These are phyloP conservation scores for Lachnellula hyalina DNA, from an alignment of 2,329 filamentous ascomycete species.

Conservation along the genomic window DNA sequence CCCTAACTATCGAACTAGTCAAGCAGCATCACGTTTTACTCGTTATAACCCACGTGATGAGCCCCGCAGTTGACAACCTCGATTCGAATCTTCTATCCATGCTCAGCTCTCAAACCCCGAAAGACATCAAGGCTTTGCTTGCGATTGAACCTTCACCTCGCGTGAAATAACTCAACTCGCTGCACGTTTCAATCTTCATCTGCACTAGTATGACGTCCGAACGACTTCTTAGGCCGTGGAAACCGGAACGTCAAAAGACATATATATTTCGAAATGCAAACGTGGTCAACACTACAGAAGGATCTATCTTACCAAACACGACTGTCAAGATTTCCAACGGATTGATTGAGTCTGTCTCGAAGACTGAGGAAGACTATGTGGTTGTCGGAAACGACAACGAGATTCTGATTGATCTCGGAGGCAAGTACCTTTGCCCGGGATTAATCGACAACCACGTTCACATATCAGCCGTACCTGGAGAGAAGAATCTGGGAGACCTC, in stretches of 20 bases:
- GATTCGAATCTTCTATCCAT: too few species aligned
- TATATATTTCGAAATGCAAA: slow-evolving; percentile 39
- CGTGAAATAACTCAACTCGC: too few species aligned
- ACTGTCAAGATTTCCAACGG: slow-evolving; percentile 35
- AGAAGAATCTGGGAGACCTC: slow-evolving; percentile 33
- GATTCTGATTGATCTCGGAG: slow-evolving; percentile 32
- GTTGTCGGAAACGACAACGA: background rate
- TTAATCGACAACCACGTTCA: slow-evolving; percentile 49
- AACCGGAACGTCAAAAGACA: background rate
- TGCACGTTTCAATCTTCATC: too few species aligned
- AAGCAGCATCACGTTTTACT: too few species aligned
- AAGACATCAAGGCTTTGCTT: too few species aligned
- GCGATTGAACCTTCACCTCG: too few species aligned
- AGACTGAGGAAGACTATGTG: background rate
- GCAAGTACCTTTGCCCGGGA: slow-evolving; percentile 44
- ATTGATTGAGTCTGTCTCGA: slow-evolving; percentile 18
- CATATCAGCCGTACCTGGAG: slow-evolving; percentile 40
- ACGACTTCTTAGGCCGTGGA: background rate
- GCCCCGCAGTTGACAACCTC: too few species aligned
- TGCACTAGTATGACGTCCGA: background rate
- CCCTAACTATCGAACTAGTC: too few species aligned
- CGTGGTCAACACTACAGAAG: slow-evolving; percentile 37
- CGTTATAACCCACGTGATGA: too few species aligned
- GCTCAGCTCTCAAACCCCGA: too few species aligned
- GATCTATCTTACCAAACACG: slow-evolving; percentile 27